These are phyloP conservation scores for Chenopodium formosanum DNA, from an alignment of 148 eudicot species.

Conservation along the genomic window DNA sequence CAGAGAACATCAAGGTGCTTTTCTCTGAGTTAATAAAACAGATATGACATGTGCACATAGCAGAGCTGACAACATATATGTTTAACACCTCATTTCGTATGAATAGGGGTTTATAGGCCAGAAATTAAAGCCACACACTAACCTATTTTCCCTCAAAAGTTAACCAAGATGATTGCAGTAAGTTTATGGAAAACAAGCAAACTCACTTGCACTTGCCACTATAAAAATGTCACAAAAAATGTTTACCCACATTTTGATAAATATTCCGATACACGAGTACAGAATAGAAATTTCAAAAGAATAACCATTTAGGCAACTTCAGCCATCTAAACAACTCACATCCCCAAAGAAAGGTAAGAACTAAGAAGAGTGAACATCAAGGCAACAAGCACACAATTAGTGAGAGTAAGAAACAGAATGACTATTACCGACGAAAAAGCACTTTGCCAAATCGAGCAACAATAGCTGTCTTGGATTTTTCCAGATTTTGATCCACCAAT, in stretches of 20 bases:
- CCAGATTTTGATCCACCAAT: conserved; percentile 7
- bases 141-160: not conserved
- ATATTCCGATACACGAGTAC: too few relatives aligned
- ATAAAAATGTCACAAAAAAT: not conserved
- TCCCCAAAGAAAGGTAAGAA: not conserved
- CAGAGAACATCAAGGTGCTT: not conserved
- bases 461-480: conserved; percentile 4
- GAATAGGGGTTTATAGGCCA: not conserved
- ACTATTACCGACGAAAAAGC: conserved; percentile 17
- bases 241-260: too few relatives aligned
- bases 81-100: not conserved
- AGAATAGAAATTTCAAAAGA: not conserved
- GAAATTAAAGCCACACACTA: not conserved
- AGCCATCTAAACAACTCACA: not conserved
- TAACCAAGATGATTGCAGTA: not conserved
- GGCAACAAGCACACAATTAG: not conserved
- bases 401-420: not conserved
- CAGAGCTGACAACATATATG: not conserved
- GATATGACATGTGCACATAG: not conserved
- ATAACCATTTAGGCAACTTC: not conserved
- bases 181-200: not conserved
- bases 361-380: not conserved
- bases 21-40: not conserved
- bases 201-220: not conserved
- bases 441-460: conserved; percentile 28